phyloP scores from a whole-genome alignment of 2,329 filamentous ascomycete genomes.

The Cercospora zeae-maydis region DNA sequence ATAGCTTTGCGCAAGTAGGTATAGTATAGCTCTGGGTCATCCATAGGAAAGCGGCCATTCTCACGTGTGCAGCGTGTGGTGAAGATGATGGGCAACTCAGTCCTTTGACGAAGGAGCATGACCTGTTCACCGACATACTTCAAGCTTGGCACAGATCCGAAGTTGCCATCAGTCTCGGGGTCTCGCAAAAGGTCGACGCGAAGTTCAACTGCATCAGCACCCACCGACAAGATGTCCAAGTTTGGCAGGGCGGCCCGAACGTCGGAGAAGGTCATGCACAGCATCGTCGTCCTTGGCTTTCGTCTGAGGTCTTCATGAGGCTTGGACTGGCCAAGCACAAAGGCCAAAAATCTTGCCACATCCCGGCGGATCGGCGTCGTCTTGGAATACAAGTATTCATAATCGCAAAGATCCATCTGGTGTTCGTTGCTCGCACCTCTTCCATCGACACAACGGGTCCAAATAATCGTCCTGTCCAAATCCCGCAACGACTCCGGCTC shows the following conservation, averaged over 20 bases:
- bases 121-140: conserved; percentile 84
- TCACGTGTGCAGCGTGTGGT: conserved; percentile 78
- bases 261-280: conserved; percentile 85
- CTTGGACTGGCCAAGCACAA: conserved; percentile 73
- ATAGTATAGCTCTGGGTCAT: conserved; percentile 70
- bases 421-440: conserved; percentile 56
- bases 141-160: conserved; percentile 67
- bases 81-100: conserved; percentile 85
- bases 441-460: conserved; percentile 70
- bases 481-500: conserved; percentile 56
- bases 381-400: conserved; percentile 80
- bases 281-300: conserved; percentile 76
- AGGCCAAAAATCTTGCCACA: conserved; percentile 72
- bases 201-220: conserved; percentile 80
- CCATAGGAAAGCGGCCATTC: conserved; percentile 82
- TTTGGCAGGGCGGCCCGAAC: conserved; percentile 79
- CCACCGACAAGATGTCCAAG: conserved; percentile 81
- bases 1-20: conserved; percentile 78
- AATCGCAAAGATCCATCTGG: conserved; percentile 68
- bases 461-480: conserved; percentile 63
- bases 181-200: conserved; percentile 79
- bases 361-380: conserved; percentile 70
- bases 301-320: conserved; percentile 73
- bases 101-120: conserved; percentile 77
- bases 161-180: conserved; percentile 59